Evolutionary conservation across 805 yeast genomes (phyloP).

Genomic region (Suhomyces kilbournensis): DNA sequence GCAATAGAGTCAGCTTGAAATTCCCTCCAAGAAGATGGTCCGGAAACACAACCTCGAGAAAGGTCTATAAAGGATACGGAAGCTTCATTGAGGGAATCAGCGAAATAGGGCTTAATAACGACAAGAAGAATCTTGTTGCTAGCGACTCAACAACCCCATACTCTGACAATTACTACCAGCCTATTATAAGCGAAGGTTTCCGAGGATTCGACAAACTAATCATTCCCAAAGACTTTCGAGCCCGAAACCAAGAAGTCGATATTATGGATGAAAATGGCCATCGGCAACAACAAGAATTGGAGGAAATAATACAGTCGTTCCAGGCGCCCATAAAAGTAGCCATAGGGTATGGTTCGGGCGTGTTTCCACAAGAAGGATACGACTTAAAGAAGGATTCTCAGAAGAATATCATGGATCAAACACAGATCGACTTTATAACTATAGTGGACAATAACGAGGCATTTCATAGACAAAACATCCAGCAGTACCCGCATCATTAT

Average conservation of each 20-base stretch:
- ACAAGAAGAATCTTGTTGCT: not conserved
- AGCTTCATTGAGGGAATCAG: constrained; percentile 1
- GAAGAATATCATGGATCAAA: constrained; percentile 25
- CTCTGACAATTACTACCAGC: constrained; percentile 25
- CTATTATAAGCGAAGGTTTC: constrained; percentile 24
- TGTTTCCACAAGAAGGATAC: constrained; percentile 64
- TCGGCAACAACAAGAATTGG: constrained; percentile 36
- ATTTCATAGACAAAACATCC: constrained; percentile 75
- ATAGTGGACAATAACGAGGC: constrained; percentile 71
- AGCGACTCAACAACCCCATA: constrained; percentile 16
- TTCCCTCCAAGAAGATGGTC: not conserved
- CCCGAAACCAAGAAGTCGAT: constrained; percentile 14
- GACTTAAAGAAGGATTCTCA: constrained; percentile 12
- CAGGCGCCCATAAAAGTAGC: constrained; percentile 73
- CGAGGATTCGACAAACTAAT: constrained; percentile 21
- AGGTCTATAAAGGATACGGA: not conserved
- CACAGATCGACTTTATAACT: constrained; percentile 83
- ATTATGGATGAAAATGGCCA: constrained; percentile 4
- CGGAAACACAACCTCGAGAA: not conserved
- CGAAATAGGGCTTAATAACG: not conserved
- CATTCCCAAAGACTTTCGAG: constrained; percentile 13
- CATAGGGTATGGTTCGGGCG: constrained; percentile 95
- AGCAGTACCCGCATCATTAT: constrained; percentile 71
- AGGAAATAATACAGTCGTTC: constrained; percentile 53
- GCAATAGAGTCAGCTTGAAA: constrained; percentile 1